phyloP scores from a whole-genome alignment of 768 basidiomycete species.

The Boletus edulis region DNA sequence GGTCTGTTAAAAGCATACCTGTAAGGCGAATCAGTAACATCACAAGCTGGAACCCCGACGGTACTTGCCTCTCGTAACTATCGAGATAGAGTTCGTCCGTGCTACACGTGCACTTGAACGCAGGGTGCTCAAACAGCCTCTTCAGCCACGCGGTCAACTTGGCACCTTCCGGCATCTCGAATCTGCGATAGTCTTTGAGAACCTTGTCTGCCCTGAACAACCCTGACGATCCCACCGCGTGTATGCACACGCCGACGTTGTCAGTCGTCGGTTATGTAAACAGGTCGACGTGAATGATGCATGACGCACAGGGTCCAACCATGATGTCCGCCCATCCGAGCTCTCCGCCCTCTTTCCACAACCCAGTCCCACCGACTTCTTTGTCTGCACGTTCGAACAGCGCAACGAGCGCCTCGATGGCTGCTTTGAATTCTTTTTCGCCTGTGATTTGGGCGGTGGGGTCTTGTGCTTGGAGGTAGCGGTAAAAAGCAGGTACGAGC shows the following conservation, averaged over 20 bases:
- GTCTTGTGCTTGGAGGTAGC: slow-evolving; percentile 71
- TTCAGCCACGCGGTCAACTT: slow-evolving; percentile 53
- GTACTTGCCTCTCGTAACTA: slow-evolving; percentile 62
- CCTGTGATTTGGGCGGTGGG: slow-evolving; percentile 45
- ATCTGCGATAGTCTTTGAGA: slow-evolving; percentile 65
- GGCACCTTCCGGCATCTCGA: slow-evolving; percentile 48
- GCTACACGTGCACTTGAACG: slow-evolving; percentile 68
- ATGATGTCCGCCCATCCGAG: slow-evolving; percentile 65
- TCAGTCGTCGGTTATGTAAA: no score
- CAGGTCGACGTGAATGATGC: background rate
- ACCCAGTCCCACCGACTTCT: slow-evolving; percentile 49
- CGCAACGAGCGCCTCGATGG: slow-evolving; percentile 48
- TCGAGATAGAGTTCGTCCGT: slow-evolving; percentile 64
- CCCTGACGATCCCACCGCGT: slow-evolving; percentile 41
- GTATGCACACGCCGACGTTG: background rate
- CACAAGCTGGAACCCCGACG: background rate
- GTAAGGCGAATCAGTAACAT: background rate
- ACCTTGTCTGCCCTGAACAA: slow-evolving; percentile 64
- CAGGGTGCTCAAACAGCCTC: slow-evolving; percentile 56
- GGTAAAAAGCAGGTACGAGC: slow-evolving; percentile 71
- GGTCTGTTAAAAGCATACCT: slow-evolving; percentile 79
- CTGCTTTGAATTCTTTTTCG: slow-evolving; percentile 52
- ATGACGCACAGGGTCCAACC: slow-evolving; percentile 66
- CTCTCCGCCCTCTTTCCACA: slow-evolving; percentile 58
- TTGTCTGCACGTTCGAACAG: slow-evolving; percentile 52